Base-by-base conservation (phyloP, 2,329 filamentous ascomycete genomes). In the Fusarium compactum region DNA sequence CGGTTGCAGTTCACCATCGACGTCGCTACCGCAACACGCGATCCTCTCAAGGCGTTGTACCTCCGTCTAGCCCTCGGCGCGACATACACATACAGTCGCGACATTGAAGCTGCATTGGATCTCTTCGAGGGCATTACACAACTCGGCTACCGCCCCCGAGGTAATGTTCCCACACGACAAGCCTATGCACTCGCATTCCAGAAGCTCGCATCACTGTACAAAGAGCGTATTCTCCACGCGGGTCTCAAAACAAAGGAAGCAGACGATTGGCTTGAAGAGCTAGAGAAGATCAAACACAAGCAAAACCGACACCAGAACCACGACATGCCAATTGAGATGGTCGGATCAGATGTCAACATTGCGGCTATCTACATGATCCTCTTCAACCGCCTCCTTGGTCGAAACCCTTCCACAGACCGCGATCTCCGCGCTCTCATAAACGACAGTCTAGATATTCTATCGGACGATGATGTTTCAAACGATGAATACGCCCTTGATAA, bases 401-500 rank as follows among this genome's bases (percentile, higher is more conserved):
- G 76, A 25, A 70, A 61, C 8, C 41, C 54, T 0, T 77, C 78
- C 7, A 77, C 81, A 0, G 68, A 74, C 3, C 56, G 62, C 5
- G 69, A 82, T 22, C 74, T 83, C 3, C 63, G 73, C 3, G 74
- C 63, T 2, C 76, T 83, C 24, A 76, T 83, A 16, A 69, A 76
- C 16, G 81, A 82, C 25, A 81, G 78, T 43, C 73, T 83, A 15
- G 76, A 77, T 3, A 79, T 82, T 8, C 65, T 83, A 2, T 78
- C 80, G 1, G 82, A 83, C 32, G 78, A 80, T 11, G 82, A 83
- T 60, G 80, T 79, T 4, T 76, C 78, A 18, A 83, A 83, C 47
- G 82, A 83, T 62, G 77, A 79, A 32, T 83, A 79, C 34, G 81
- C 81, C 8, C 74, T 83, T 3, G 80, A 82, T 58, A 83, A 83